Percentiles rank a stretch among this genome's conserved stretches.
Conservation (phyloP, 257 asterid genomes). For the Solanum gracilifrons region DNA sequence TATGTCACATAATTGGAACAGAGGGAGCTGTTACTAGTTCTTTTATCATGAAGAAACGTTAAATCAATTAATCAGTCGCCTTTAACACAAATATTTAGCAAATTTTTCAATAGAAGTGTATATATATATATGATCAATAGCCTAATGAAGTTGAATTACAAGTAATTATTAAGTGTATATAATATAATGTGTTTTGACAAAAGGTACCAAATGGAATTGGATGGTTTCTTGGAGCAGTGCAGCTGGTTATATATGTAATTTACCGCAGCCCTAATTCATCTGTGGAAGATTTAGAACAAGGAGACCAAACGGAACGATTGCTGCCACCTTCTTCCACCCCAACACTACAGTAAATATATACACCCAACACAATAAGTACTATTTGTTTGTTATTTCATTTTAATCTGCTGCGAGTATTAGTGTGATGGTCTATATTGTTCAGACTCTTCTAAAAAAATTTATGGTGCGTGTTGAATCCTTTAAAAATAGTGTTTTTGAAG, state of each 20-base stretch:
- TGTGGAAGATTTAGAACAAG: conserved; percentile 15
- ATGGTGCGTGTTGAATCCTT: not conserved
- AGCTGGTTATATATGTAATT: conserved; percentile 42
- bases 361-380: not conserved
- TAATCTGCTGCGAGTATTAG: not conserved
- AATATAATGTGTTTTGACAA: not conserved
- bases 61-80: not conserved
- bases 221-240: conserved; percentile 36
- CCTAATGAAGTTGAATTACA: not conserved
- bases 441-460: not conserved
- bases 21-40: not conserved
- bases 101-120: too few relatives aligned
- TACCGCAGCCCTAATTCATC: conserved; percentile 23
- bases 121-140: not conserved
- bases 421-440: not conserved
- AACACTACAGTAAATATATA: not conserved
- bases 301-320: conserved; percentile 17
- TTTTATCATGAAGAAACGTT: not conserved
- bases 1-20: not conserved
- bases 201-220: conserved; percentile 66
- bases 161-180: not conserved
- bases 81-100: not conserved
- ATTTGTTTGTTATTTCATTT: not conserved
- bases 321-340: conserved; percentile 16
- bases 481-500: too few relatives aligned